Conservation (phyloP, 2,329 filamentous ascomycete genomes). For the Coniochaeta sp. region DNA sequence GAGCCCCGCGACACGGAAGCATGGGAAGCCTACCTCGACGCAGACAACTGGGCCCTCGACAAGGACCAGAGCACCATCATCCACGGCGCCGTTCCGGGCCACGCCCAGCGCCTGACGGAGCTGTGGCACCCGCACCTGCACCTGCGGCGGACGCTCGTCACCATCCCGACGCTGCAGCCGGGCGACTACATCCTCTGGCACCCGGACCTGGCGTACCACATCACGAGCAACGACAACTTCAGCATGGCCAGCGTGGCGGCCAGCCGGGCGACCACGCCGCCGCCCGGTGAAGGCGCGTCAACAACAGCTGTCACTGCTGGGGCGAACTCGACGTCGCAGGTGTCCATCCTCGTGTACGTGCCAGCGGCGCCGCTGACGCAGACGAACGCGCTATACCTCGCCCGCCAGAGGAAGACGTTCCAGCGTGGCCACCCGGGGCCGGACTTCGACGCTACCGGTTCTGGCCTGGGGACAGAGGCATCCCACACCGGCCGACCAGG, state of each 20-base stretch:
- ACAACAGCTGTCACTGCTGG: slow-evolving; percentile 5
- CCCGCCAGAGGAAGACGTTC: slow-evolving; percentile 33
- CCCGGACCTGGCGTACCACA: slow-evolving; percentile 49
- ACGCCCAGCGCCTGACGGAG: slow-evolving; percentile 51
- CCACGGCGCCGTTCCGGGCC: slow-evolving; percentile 50
- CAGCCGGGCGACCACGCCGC: slow-evolving; percentile 24
- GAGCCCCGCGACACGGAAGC: slow-evolving; percentile 29
- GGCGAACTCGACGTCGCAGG: slow-evolving; percentile 15
- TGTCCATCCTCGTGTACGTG: slow-evolving; percentile 47
- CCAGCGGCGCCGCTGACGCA: slow-evolving; percentile 42
- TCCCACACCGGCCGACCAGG: slow-evolving; percentile 39
- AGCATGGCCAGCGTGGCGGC: slow-evolving; percentile 37
- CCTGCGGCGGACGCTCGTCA: slow-evolving; percentile 45
- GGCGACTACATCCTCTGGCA: slow-evolving; percentile 56
- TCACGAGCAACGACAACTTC: slow-evolving; percentile 46
- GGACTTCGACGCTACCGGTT: slow-evolving; percentile 48
- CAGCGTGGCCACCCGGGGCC: slow-evolving; percentile 31
- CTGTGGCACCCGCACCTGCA: slow-evolving; percentile 51
- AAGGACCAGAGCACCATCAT: slow-evolving; percentile 46
- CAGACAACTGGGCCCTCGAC: slow-evolving; percentile 37
- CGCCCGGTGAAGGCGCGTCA: slow-evolving; percentile 11
- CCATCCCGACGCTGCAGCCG: slow-evolving; percentile 45
- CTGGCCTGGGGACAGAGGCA: slow-evolving; percentile 43
- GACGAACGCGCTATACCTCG: slow-evolving; percentile 33
- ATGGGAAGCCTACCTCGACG: slow-evolving; percentile 46